These are phyloP conservation scores for Samsoniella hepiali DNA, from an alignment of 2,329 filamentous ascomycete species.

Conservation along the genomic window DNA sequence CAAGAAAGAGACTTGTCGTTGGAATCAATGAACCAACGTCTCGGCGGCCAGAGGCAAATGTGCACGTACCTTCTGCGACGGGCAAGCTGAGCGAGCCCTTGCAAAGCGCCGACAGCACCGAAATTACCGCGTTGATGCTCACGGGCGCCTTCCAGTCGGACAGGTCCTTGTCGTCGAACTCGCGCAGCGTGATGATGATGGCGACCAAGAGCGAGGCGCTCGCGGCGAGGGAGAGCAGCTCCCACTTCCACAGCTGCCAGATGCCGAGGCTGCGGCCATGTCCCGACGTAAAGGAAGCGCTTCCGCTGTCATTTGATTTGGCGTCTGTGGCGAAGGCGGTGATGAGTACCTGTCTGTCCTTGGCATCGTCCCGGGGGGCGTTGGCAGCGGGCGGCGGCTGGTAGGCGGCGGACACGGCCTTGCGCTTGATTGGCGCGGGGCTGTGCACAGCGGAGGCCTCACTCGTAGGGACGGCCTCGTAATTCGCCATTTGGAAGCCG, in stretches of 20 bases:
- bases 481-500: too few relatives aligned
- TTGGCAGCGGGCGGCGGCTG: too few relatives aligned
- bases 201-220: not conserved
- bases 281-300: too few relatives aligned
- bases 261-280: not conserved
- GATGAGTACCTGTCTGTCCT: too few relatives aligned
- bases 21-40: not conserved
- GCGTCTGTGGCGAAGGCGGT: too few relatives aligned
- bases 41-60: not conserved
- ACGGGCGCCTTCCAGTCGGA: not conserved
- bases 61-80: not conserved
- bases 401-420: too few relatives aligned
- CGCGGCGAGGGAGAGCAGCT: not conserved
- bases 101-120: not conserved
- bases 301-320: too few relatives aligned
- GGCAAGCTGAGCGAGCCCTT: not conserved
- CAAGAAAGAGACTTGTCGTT: not conserved
- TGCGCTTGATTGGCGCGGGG: too few relatives aligned
- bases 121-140: not conserved
- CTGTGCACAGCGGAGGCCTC: too few relatives aligned
- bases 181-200: not conserved
- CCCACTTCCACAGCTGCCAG: slow-evolving; percentile 24
- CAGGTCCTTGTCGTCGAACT: not conserved
- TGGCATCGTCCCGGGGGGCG: too few relatives aligned
- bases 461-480: too few relatives aligned